Base-by-base conservation (phyloP, 163 green algal genomes). In the Scenedesmus sp. region DNA sequence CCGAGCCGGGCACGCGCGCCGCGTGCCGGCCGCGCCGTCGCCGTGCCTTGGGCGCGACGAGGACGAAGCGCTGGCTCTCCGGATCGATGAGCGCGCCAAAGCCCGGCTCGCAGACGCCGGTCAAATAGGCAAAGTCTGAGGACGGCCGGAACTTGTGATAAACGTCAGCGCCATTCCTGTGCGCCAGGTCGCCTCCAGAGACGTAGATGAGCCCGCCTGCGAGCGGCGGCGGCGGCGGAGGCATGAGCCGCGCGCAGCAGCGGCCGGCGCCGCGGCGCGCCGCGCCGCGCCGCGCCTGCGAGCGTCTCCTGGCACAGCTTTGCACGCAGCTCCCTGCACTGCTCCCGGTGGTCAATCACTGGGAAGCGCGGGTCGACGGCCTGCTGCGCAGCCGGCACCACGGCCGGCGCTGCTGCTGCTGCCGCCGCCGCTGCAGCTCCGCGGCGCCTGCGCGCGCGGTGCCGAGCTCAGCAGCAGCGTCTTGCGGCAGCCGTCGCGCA, bases 131-230 rank as follows among this genome's bases (percentile, higher is more conserved):
- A 67, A 81, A 81, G 62, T 75, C 22, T 3, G n/a, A 53, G 50
- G 39, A 26, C 15, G 74, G 74, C 14, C 74, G 42, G 62, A 69
- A 81, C 45, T 72, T 72, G 74, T 81, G 70, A 29, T 81, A 75
- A 22, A 81, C 74, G 31, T 81, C 72, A 18, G 29, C 34, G 33
- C 62, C 74, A 31, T 81, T 81, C 36, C 74, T 48, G 62, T 63
- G 60, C 60, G 58, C 34, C 18, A 75, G 51, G 51, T 81, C 74
- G 29, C 74, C 74, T 13, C 47, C 60, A 18, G 73, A 63, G 0
- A 80, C 4, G 11, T 73, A 80, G 3, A 80, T 65, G 1, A 80
- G 24, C 31, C 73, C 73, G 22, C 73, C 73, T 80, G 58, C 17
- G 64, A n/a, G 26, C 14, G n/a, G 58, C 3, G 20, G 33, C 15